These are phyloP conservation scores for Rhynchosporium graminicola DNA, from an alignment of 2,329 filamentous ascomycete genomes.

Conservation along the genomic window DNA sequence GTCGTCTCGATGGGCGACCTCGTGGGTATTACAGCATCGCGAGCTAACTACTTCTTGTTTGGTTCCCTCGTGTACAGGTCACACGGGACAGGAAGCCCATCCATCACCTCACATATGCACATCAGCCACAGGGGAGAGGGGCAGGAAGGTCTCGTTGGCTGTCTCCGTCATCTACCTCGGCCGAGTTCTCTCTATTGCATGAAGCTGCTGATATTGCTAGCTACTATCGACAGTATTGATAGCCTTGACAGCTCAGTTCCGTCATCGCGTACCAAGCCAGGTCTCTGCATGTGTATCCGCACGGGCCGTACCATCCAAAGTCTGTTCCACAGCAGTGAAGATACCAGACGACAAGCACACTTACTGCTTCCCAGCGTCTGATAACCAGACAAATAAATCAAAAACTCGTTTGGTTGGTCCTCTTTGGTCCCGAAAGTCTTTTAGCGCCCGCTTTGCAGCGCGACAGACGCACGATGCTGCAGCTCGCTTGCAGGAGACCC, in stretches of 20 bases:
- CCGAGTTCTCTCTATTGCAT: conserved; percentile 2
- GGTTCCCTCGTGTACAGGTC: conserved; percentile 11
- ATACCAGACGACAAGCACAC: background rate
- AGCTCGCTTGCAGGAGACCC: conserved; percentile 8
- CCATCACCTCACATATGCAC: conserved; percentile 9
- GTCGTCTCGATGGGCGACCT: background rate
- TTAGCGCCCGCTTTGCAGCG: conserved; percentile 15
- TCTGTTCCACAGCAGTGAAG: background rate
- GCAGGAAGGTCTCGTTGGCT: background rate
- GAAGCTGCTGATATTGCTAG: background rate
- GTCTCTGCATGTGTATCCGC: background rate
- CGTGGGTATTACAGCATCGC: conserved; percentile 6
- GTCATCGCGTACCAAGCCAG: background rate
- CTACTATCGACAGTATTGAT: background rate
- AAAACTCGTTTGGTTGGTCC: background rate
- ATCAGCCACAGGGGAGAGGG: conserved; percentile 12
- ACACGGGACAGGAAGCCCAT: conserved; percentile 7
- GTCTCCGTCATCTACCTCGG: background rate
- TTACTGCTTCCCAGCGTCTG: background rate
- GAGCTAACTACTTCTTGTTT: background rate
- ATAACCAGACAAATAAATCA: background rate
- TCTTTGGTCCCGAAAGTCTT: background rate
- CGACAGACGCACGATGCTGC: conserved; percentile 3
- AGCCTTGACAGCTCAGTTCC: background rate
- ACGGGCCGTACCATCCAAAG: background rate